Evolutionary conservation across 768 basidiomycete species (phyloP).

Genomic region (Auriscalpium vulgare): DNA sequence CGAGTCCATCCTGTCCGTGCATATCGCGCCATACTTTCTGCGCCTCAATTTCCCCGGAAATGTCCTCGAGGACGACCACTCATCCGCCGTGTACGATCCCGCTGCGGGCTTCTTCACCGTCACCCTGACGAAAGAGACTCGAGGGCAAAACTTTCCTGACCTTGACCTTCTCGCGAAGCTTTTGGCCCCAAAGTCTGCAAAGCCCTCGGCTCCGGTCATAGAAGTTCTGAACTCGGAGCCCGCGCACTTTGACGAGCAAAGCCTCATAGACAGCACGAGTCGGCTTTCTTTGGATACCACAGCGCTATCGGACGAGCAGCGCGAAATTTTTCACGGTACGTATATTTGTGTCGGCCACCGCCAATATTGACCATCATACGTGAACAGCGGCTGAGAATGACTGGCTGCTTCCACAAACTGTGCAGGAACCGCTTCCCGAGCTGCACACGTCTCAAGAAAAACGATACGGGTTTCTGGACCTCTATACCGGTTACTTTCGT

Average conservation of each 20-base stretch:
- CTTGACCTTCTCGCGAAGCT: conserved; percentile 74
- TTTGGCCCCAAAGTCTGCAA: conserved; percentile 51
- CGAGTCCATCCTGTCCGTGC: conserved; percentile 57
- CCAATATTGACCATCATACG: not conserved
- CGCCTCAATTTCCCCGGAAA: conserved; percentile 67
- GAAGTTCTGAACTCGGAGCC: conserved; percentile 41
- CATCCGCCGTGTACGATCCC: conserved; percentile 70
- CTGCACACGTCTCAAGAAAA: conserved; percentile 36
- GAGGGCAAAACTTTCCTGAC: conserved; percentile 64
- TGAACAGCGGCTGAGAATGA: conserved; percentile 63
- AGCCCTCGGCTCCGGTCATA: conserved; percentile 33
- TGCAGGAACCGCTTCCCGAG: conserved; percentile 34
- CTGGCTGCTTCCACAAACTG: conserved; percentile 67
- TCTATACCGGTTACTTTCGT: conserved; percentile 67
- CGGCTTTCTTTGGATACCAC: conserved; percentile 37
- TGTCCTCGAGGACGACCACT: conserved; percentile 58
- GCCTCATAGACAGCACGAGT: conserved; percentile 36
- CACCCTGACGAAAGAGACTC: conserved; percentile 59
- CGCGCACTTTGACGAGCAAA: conserved; percentile 24
- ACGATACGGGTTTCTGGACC: conserved; percentile 71
- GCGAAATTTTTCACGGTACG: conserved; percentile 51
- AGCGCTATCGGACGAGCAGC: conserved; percentile 28
- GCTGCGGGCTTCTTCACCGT: conserved; percentile 70
- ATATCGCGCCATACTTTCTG: conserved; percentile 81
- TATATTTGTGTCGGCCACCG: not conserved